A percentile compares a stretch with the other conserved stretches of the same genome.
Conservation (phyloP, 768 basidiomycete species). For the Cystobasidiopsis lactophilus region DNA sequence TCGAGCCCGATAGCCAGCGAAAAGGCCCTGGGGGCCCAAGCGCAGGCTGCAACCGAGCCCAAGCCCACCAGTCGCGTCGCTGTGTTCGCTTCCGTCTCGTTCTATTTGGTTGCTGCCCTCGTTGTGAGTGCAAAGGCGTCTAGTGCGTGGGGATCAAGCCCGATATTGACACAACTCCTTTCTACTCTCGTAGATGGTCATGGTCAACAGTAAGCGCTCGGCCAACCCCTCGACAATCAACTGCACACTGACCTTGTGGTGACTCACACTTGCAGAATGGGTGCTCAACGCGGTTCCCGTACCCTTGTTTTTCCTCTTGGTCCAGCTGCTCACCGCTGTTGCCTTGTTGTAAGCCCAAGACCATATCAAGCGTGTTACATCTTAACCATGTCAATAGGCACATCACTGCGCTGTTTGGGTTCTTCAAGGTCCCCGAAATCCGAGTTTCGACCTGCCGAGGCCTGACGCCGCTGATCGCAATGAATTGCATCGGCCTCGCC, state of each 20-base stretch:
- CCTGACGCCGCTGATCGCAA: constrained; percentile 45
- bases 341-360: constrained; percentile 38
- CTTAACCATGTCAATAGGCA: constrained; percentile 28
- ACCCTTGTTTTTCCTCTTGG: constrained; percentile 67
- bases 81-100: constrained; percentile 34
- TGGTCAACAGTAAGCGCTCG: constrained; percentile 38
- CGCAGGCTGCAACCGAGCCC: too few species aligned
- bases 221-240: constrained; percentile 6
- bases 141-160: not conserved
- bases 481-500: constrained; percentile 55
- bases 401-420: constrained; percentile 35
- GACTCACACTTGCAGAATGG: constrained; percentile 52
- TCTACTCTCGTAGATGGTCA: constrained; percentile 55
- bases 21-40: too few species aligned
- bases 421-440: constrained; percentile 46
- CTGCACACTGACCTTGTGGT: constrained; percentile 15
- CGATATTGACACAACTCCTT: too few species aligned
- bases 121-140: constrained; percentile 36
- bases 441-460: constrained; percentile 44
- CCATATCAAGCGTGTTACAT: constrained; percentile 13
- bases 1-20: too few species aligned
- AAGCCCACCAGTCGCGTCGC: too few species aligned
- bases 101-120: constrained; percentile 68
- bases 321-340: constrained; percentile 57
- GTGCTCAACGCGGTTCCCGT: constrained; percentile 50